phyloP scores from a whole-genome alignment of 2,329 filamentous ascomycete genomes.

The Trichoderma breve region DNA sequence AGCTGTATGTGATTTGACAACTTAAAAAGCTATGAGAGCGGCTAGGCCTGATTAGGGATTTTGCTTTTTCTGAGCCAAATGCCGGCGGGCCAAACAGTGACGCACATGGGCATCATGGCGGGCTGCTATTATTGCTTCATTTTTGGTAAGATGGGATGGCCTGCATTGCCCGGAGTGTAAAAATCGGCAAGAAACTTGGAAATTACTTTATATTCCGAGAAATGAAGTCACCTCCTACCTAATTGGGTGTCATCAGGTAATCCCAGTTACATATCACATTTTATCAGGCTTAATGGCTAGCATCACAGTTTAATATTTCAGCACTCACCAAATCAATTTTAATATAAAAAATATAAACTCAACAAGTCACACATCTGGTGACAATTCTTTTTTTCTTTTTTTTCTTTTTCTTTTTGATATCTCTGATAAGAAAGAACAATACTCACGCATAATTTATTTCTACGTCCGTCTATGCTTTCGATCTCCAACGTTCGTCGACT shows the following conservation, averaged over 20 bases:
- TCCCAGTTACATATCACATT: neutral
- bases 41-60: constrained; percentile 4
- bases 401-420: too few species aligned
- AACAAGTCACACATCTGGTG: neutral
- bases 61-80: neutral
- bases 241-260: neutral
- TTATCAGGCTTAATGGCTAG: neutral
- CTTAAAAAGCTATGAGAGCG: neutral
- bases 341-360: neutral
- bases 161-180: neutral
- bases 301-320: neutral
- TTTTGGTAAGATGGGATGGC: neutral
- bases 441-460: neutral
- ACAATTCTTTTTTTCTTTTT: neutral
- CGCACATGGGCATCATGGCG: constrained; percentile 35
- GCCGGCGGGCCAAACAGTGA: constrained; percentile 25
- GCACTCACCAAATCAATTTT: neutral
- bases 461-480: neutral
- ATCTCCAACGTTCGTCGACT: neutral
- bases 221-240: neutral
- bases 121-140: constrained; percentile 14
- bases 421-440: neutral
- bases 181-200: neutral
- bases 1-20: neutral
- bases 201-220: neutral